These are phyloP conservation scores for Botryotinia convoluta DNA, from an alignment of 2,329 filamentous ascomycete genomes.

Conservation along the genomic window DNA sequence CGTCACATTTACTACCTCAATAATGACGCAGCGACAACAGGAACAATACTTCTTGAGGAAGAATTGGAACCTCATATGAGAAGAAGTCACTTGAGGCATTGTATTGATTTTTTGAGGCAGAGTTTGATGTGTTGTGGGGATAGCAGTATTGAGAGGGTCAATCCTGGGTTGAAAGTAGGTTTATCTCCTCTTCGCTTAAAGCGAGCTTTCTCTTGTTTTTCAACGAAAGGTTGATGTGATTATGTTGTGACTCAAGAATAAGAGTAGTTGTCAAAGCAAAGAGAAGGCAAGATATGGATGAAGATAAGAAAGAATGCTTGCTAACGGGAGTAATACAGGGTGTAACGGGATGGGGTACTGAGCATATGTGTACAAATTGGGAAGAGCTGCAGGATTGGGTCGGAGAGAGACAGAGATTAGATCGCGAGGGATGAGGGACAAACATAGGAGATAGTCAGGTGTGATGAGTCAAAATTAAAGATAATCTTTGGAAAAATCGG, in stretches of 20 bases:
- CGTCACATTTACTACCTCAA: conserved; percentile 3
- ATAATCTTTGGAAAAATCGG: no score
- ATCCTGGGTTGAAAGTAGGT: neutral
- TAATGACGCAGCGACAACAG: neutral
- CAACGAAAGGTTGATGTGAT: fast-evolving
- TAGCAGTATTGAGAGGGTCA: conserved; percentile 19
- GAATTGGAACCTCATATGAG: neutral
- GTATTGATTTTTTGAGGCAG: conserved; percentile 25
- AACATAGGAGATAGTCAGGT: neutral
- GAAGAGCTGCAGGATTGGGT: conserved; percentile 9
- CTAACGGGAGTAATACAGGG: neutral
- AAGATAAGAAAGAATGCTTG: neutral
- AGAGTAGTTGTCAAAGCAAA: neutral
- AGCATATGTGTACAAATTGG: conserved; percentile 12
- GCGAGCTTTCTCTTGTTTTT: fast-evolving
- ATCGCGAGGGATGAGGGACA: neutral
- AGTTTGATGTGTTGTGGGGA: conserved; percentile 24
- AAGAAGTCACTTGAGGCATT: conserved; percentile 19
- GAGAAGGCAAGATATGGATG: neutral
- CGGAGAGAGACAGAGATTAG: neutral
- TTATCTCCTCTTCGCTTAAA: neutral
- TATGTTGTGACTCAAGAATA: no score
- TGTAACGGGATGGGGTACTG: conserved; percentile 6
- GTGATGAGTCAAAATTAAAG: neutral
- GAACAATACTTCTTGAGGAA: neutral